Base-by-base conservation (phyloP, 2,329 filamentous ascomycete species). In the Ceratocystis cacaofunesta region DNA sequence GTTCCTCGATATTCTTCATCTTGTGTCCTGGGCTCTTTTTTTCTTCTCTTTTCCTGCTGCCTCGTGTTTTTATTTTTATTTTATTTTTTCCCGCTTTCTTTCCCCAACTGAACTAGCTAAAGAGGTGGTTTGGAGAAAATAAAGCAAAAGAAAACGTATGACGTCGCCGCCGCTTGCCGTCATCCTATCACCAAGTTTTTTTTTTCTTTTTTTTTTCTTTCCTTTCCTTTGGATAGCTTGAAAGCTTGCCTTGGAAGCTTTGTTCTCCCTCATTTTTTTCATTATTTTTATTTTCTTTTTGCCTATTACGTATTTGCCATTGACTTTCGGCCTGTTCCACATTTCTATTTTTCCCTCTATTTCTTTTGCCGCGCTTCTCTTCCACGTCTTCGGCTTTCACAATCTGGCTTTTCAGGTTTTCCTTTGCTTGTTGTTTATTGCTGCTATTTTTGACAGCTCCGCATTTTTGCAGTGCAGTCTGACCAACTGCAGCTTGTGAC, bases 101-200 rank as follows among this genome's bases (percentile, higher is more conserved):
- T 15, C 25, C 46, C 44, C 46, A 30, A 15, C 36, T 3, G 32
- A 36, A 36, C 32, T 36, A 36, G 10, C 32, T 36, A 10, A 12
- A 10, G 32, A 12, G 32, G 32, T 36, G 32, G 32, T 8, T n/a
- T 41, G 32, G 22, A 36, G 28, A 55, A 61, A 61, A 61, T 7
- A 36, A 44, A 61, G 8, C 5, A 61, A 43, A 61, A 61, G 48
- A 62, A 60, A 65, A 58, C 52, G 28, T 57, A 57, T 57, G 52
- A 57, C 52, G 52, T 57, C 52, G 52, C 25, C 52, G 22, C 52
- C 32, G 32, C 32, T 36, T 30, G 25, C 52, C 10, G 25, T 57
- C 36, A 44, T 44, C 36, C 41, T 17, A 17, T 61, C 36, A 41
- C 36, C 30, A 41, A 41, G 8, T 60, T 60, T 36, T 36, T 36